Conservation (phyloP, 805 yeast species). For the Tetrapisispora iriomotensis region DNA sequence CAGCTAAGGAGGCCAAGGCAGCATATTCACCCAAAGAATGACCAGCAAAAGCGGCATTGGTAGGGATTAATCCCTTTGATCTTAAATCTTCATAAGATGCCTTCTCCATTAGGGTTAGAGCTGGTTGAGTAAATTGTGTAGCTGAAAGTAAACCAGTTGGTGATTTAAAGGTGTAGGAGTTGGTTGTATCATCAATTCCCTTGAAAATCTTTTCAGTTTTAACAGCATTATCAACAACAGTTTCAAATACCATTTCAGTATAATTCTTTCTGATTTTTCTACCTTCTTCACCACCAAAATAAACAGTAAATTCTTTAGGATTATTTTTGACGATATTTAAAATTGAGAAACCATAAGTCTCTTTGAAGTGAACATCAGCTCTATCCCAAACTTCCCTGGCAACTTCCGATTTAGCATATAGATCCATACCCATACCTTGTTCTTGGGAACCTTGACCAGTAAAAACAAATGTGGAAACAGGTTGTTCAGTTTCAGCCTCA, state of each 20-base stretch:
- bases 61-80: slow-evolving; percentile 89
- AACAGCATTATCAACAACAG: slow-evolving; percentile 74
- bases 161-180: slow-evolving; percentile 79
- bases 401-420: slow-evolving; percentile 80
- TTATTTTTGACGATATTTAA: slow-evolving; percentile 90
- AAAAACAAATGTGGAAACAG: slow-evolving; percentile 90
- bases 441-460: slow-evolving; percentile 99
- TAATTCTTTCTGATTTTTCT: slow-evolving; percentile 89
- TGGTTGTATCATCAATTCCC: slow-evolving; percentile 70
- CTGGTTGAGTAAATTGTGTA: slow-evolving; percentile 99
- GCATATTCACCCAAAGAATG: slow-evolving; percentile 99
- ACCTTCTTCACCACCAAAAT: slow-evolving; percentile 97
- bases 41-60: slow-evolving; percentile 93
- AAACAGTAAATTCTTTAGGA: slow-evolving; percentile 90
- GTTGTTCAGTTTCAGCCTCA: slow-evolving; percentile 98
- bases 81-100: slow-evolving; percentile 97
- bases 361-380: slow-evolving; percentile 87
- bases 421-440: slow-evolving; percentile 99
- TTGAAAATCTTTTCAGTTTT: slow-evolving; percentile 93
- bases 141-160: slow-evolving; percentile 95
- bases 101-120: slow-evolving; percentile 97
- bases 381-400: slow-evolving; percentile 96
- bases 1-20: slow-evolving; percentile 92
- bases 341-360: slow-evolving; percentile 94
- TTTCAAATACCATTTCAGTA: slow-evolving; percentile 95